A percentile compares a stretch with the other conserved stretches of the same genome.
Conservation (phyloP, 768 basidiomycete genomes). For the Agaricus bisporus region DNA sequence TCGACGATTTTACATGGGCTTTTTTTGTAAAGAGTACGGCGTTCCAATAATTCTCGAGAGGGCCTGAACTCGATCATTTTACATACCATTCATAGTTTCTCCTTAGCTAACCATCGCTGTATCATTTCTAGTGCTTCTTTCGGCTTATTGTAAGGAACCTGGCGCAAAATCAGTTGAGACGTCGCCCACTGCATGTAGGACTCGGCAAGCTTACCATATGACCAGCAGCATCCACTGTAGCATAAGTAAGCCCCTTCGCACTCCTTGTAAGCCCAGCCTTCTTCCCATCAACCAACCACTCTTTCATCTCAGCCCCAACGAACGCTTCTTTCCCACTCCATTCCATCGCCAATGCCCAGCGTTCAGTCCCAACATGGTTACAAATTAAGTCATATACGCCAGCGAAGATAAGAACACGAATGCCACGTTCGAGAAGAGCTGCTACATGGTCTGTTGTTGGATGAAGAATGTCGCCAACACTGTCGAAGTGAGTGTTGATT, state of each 20-base stretch:
- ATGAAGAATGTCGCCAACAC: constrained; percentile 35
- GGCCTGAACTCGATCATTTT: background rate
- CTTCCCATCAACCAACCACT: constrained; percentile 55
- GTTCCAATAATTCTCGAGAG: no score
- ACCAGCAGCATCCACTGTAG: constrained; percentile 59
- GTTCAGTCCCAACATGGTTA: constrained; percentile 70
- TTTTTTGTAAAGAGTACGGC: no score
- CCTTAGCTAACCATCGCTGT: constrained; percentile 39
- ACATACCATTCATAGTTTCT: constrained; percentile 16
- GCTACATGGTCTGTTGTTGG: constrained; percentile 53
- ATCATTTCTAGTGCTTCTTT: constrained; percentile 44
- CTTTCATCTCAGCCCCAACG: constrained; percentile 36
- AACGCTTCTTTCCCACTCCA: constrained; percentile 58
- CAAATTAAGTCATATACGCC: constrained; percentile 71
- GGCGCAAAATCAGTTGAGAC: background rate
- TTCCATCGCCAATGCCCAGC: constrained; percentile 62
- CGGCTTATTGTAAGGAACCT: constrained; percentile 64
- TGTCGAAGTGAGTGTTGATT: constrained; percentile 46
- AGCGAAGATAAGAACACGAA: constrained; percentile 65
- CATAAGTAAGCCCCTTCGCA: constrained; percentile 53
- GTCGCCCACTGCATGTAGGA: no score
- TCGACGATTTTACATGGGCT: no score
- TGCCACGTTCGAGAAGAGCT: constrained; percentile 62
- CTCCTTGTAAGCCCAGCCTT: constrained; percentile 31
- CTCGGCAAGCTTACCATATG: constrained; percentile 49